phyloP scores from a whole-genome alignment of 495 filamentous ascomycete genomes.

The Staphylotrichum longicolle region DNA sequence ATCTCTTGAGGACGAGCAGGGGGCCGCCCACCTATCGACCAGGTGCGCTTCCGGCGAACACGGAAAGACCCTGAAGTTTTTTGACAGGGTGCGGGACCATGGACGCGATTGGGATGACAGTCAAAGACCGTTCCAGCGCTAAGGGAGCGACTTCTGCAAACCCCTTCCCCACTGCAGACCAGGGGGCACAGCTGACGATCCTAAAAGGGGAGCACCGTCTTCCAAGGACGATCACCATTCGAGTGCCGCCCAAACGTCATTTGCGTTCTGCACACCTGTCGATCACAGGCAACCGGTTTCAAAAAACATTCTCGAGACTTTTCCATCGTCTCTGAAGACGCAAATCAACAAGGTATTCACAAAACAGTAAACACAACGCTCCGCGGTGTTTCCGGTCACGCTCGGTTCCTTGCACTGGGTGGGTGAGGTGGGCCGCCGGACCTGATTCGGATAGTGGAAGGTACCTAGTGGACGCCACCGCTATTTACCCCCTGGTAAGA shows the following conservation, averaged over 20 bases:
- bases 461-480: too few species aligned
- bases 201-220: not conserved
- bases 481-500: too few species aligned
- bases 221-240: not conserved
- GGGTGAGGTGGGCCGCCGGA: too few species aligned
- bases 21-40: not conserved
- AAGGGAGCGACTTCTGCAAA: not conserved
- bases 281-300: not conserved
- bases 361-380: too few species aligned
- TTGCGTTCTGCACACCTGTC: not conserved
- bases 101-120: not conserved
- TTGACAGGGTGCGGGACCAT: not conserved
- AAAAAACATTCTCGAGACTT: not conserved
- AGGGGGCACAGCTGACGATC: not conserved
- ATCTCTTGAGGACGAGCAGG: not conserved
- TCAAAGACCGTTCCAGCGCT: not conserved
- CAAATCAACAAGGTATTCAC: too few species aligned
- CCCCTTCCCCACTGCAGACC: not conserved
- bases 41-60: not conserved
- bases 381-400: too few species aligned
- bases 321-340: too few species aligned
- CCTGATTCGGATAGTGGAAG: too few species aligned
- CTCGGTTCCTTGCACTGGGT: too few species aligned
- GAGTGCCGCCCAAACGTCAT: constrained; percentile 11
- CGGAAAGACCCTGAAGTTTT: not conserved